Base-by-base conservation (phyloP, 2,329 filamentous ascomycete genomes). In the Penicillium fuscoglaucum region DNA sequence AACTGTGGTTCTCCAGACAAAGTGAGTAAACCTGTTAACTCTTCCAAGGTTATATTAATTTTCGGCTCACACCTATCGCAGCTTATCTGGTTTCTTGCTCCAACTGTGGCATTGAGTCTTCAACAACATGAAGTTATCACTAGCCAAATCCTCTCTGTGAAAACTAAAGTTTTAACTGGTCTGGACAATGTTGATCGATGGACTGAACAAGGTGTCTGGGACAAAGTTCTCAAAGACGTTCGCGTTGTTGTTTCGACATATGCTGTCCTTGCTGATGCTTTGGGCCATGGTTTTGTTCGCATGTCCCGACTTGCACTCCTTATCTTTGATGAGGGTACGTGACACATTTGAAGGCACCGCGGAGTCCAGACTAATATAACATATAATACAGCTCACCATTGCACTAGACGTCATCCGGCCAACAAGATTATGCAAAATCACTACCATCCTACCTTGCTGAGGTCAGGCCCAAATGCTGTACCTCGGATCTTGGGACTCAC, bases 271-370 rank as follows among this genome's bases (percentile, higher is more conserved):
- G 77, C 85, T 3, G 90, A 96, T 73, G 90, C 90, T 3, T 79
- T 96, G 41, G 78, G 76, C 1, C 90, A 95, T 74, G 89, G 82
- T 0, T 96, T 96, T 70, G 83, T 96, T 2, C 79, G 72, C 1
- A 82, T 96, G 66, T 70, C 78, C 0, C 79, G 78, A 2, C 74
- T 96, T 24, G 81, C 87, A 6, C 78, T 96, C 5, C 75, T 96
- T 17, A 82, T 96, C 0, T 90, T 96, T 66, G 92, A 96, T 68
- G 92, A 96, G 85, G 90, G 90, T 88, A 70, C 54, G 75, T 61
- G 12, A n/a, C 13, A 35, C 13, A 13, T 44, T 17, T 12, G 0
- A n/a, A 17, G 1, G 15, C 6, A 35, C 28, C 1, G 6, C 5
- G 1, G 12, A 46, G 17, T 15, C 7, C 8, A 28, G 3, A 37